These are phyloP conservation scores for Adansonia gregorii DNA, from an alignment of 441 rosid genomes.

Conservation along the genomic window DNA sequence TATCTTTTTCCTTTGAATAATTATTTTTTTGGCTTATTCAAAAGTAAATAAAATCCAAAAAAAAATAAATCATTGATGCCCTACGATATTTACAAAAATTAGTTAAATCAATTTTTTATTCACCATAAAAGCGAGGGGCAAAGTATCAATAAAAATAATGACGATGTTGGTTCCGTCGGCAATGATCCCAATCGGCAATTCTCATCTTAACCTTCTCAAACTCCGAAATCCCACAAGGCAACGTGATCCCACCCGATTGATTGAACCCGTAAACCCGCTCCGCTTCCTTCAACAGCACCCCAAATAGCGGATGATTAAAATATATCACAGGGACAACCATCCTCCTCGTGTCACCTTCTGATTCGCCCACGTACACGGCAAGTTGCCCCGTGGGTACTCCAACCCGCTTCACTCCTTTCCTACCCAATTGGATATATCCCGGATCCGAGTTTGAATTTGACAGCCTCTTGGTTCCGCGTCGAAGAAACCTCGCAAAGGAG, in stretches of 20 bases:
- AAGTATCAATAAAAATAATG: not conserved
- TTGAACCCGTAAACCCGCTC: slow-evolving; percentile 69
- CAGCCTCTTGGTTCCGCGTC: slow-evolving; percentile 41
- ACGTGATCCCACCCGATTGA: slow-evolving; percentile 65
- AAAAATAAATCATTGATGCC: not conserved
- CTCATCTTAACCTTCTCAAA: slow-evolving; percentile 75
- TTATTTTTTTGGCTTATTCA: no score
- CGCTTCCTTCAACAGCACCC: slow-evolving; percentile 60
- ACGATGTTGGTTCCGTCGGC: slow-evolving; percentile 34
- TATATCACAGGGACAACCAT: slow-evolving; percentile 69
- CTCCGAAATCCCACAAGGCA: slow-evolving; percentile 74
- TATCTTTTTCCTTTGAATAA: not conserved
- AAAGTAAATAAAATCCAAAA: not conserved
- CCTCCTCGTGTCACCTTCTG: slow-evolving; percentile 48
- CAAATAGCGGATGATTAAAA: slow-evolving; percentile 73
- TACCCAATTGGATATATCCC: slow-evolving; percentile 47
- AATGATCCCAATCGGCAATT: slow-evolving; percentile 58
- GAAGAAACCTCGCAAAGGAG: slow-evolving; percentile 42
- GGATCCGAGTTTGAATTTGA: slow-evolving; percentile 34
- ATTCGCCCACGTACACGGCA: slow-evolving; percentile 64
- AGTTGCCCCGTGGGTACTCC: slow-evolving; percentile 64
- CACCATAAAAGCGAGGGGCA: not conserved
- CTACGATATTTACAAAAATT: slow-evolving; percentile 1
- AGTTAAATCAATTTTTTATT: not conserved
- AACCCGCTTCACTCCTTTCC: slow-evolving; percentile 27